phyloP scores from a whole-genome alignment of 179 eudicot genomes.

The Drosera spatulata region DNA sequence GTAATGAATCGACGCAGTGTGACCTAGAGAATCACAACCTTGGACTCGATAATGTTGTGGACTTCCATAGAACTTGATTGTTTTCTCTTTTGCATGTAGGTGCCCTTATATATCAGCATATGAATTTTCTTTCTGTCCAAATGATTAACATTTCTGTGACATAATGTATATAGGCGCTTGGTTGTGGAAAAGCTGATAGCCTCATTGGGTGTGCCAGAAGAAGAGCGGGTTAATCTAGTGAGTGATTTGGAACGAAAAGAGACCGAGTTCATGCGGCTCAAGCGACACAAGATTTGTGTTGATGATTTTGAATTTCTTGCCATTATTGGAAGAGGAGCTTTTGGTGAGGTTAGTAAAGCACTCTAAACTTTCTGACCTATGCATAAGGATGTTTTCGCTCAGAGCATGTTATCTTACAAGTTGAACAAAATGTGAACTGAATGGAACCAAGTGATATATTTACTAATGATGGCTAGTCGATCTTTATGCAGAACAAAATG shows the following conservation, averaged over 20 bases:
- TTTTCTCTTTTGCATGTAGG: too few species aligned
- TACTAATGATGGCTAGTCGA: too few species aligned
- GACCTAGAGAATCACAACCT: too few species aligned
- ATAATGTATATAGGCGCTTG: constrained; percentile 28
- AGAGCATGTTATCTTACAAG: background rate
- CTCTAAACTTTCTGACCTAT: background rate
- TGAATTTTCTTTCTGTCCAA: too few species aligned
- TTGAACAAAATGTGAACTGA: background rate
- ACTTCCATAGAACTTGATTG: too few species aligned
- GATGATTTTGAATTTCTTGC: constrained; percentile 25
- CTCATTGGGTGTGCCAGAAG: constrained; percentile 35
- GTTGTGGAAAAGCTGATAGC: constrained; percentile 37
- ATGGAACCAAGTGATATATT: too few species aligned
- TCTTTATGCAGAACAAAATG: too few species aligned
- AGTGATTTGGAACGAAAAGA: constrained; percentile 66
- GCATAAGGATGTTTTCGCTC: background rate
- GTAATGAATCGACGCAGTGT: too few species aligned
- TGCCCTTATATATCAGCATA: too few species aligned
- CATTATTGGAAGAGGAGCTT: constrained; percentile 77
- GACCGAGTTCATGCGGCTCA: constrained; percentile 54
- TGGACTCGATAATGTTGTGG: too few species aligned
- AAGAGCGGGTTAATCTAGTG: constrained; percentile 37
- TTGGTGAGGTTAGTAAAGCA: constrained; percentile 45
- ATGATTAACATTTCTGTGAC: background rate
- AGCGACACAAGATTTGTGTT: constrained; percentile 27